A percentile compares a stretch with the other conserved stretches of the same genome.
Evolutionary conservation across 2,329 filamentous ascomycete genomes (phyloP).

Genomic region (Talaromyces sp.): DNA sequence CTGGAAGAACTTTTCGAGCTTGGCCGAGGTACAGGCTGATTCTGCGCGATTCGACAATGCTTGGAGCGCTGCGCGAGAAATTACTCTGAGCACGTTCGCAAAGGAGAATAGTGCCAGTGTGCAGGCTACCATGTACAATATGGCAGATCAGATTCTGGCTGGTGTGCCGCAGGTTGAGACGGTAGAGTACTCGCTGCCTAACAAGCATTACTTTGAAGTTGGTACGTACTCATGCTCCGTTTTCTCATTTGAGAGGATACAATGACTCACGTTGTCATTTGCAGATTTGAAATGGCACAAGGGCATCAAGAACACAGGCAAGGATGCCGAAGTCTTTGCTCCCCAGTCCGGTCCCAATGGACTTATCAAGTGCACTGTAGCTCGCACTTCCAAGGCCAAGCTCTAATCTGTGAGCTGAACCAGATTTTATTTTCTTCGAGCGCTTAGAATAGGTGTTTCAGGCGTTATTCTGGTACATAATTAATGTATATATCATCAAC

Average conservation of each 20-base stretch:
- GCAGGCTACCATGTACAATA: constrained; percentile 98
- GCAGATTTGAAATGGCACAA: constrained; percentile 95
- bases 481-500: constrained; percentile 9
- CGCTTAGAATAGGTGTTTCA: constrained; percentile 5
- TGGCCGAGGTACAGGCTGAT: constrained; percentile 64
- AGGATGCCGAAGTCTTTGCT: constrained; percentile 91
- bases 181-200: constrained; percentile 82
- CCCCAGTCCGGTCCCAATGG: constrained; percentile 92
- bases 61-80: constrained; percentile 71
- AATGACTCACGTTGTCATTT: constrained; percentile 4
- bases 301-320: constrained; percentile 87
- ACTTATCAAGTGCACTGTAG: constrained; percentile 87
- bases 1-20: constrained; percentile 68
- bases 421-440: constrained; percentile 3
- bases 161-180: constrained; percentile 66
- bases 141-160: constrained; percentile 81
- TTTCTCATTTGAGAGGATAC: neutral
- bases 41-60: constrained; percentile 70
- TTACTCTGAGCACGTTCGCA: constrained; percentile 89
- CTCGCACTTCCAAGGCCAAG: constrained; percentile 33
- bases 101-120: constrained; percentile 88
- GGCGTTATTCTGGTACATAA: neutral
- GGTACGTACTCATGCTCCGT: constrained; percentile 40
- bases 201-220: constrained; percentile 99
- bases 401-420: constrained; percentile 30